Conservation (phyloP, 1,284 basidiomycete species). For the Ceratobasidium theobromae region DNA sequence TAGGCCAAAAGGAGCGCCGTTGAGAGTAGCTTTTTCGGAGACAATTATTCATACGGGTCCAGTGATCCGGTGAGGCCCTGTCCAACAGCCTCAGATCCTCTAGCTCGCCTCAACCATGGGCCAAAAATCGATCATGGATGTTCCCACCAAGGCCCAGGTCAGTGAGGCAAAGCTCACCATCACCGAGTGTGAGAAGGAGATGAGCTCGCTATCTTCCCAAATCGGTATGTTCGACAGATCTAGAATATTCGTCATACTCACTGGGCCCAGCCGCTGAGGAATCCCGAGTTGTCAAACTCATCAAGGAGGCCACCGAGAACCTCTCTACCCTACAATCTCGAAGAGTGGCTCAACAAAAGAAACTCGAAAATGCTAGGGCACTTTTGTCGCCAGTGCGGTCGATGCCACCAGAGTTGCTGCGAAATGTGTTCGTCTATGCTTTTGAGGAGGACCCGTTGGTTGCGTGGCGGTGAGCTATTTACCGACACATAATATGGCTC, state of each 20-base stretch:
- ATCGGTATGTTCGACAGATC: slow-evolving; percentile 11
- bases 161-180: slow-evolving; percentile 16
- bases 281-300: slow-evolving; percentile 3
- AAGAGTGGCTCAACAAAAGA: slow-evolving; percentile 13
- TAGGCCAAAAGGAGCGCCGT: not conserved
- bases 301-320: slow-evolving; percentile 15
- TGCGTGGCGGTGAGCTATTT: slow-evolving; percentile 20
- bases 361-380: slow-evolving; percentile 22
- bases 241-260: not conserved
- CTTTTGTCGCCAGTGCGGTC: slow-evolving; percentile 15
- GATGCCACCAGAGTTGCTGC: slow-evolving; percentile 23
- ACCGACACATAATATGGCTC: not conserved
- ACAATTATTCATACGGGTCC: slow-evolving; percentile 20
- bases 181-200: slow-evolving; percentile 5
- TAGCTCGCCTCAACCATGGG: not conserved
- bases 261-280: slow-evolving; percentile 21
- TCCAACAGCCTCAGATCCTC: slow-evolving; percentile 1
- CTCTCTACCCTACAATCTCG: slow-evolving; percentile 3
- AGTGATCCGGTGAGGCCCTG: slow-evolving; percentile 28
- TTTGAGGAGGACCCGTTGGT: slow-evolving; percentile 22
- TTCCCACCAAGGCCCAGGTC: slow-evolving; percentile 21
- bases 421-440: slow-evolving; percentile 21
- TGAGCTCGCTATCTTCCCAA: slow-evolving; percentile 11
- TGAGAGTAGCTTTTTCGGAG: not conserved
- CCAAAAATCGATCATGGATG: slow-evolving; percentile 17